These are phyloP conservation scores for Periconia sp. DNA, from an alignment of 2,329 filamentous ascomycete genomes.

Conservation along the genomic window DNA sequence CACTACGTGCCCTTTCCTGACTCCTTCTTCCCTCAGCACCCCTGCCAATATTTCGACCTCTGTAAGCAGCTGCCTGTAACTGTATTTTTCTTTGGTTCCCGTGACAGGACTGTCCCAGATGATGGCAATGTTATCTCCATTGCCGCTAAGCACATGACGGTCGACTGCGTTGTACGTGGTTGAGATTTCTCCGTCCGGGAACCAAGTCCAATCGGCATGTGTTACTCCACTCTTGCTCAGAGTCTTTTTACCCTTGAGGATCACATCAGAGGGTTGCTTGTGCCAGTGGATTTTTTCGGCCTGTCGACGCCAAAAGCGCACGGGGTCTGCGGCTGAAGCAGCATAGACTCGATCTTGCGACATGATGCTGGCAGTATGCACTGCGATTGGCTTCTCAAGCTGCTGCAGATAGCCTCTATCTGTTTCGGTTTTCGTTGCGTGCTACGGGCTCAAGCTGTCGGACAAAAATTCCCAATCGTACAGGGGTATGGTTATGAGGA, in stretches of 20 bases:
- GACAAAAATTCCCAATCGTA: too few species aligned
- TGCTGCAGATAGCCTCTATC: too few species aligned
- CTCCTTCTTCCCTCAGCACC: constrained; percentile 78
- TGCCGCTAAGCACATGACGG: constrained; percentile 76
- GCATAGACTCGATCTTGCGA: constrained; percentile 54
- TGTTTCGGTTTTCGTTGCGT: too few species aligned
- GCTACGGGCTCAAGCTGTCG: too few species aligned
- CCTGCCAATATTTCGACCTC: constrained; percentile 83
- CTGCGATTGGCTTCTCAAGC: too few species aligned
- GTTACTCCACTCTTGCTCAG: constrained; percentile 61
- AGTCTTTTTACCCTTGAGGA: constrained; percentile 64
- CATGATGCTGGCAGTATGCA: background rate
- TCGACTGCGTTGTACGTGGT: constrained; percentile 93
- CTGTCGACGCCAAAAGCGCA: constrained; percentile 74
- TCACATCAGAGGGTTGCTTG: constrained; percentile 65
- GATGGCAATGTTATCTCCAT: constrained; percentile 73
- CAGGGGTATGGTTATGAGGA: too few species aligned
- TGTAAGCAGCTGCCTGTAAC: constrained; percentile 72
- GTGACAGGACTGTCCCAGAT: constrained; percentile 89
- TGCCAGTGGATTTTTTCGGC: constrained; percentile 81
- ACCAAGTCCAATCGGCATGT: constrained; percentile 87
- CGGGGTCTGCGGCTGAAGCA: constrained; percentile 67
- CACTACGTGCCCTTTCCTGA: constrained; percentile 81
- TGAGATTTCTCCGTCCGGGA: constrained; percentile 82
- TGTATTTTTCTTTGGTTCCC: constrained; percentile 68